phyloP scores from a whole-genome alignment of 805 yeast species.

The Ogataea trehaloabstinens region DNA sequence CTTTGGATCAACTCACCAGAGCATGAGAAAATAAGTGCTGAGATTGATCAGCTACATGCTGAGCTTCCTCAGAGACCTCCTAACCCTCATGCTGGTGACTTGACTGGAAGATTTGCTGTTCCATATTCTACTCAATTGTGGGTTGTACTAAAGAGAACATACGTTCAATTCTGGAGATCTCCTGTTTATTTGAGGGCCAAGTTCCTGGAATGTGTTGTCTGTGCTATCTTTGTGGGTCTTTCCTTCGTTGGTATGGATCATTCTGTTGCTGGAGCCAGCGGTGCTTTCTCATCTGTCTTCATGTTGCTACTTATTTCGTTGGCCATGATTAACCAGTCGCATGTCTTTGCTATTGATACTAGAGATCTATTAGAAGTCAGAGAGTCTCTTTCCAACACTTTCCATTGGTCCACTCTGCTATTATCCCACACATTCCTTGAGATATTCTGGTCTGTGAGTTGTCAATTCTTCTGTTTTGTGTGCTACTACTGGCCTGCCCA shows the following conservation, averaged over 20 bases:
- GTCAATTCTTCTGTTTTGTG: constrained; percentile 46
- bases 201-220: constrained; percentile 39
- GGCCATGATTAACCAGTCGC: constrained; percentile 63
- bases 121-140: constrained; percentile 39
- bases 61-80: constrained; percentile 28
- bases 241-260: constrained; percentile 58
- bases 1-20: constrained; percentile 51
- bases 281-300: constrained; percentile 51
- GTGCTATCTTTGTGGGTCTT: constrained; percentile 51
- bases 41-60: constrained; percentile 31
- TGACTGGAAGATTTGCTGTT: constrained; percentile 40
- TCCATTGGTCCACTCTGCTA: constrained; percentile 63
- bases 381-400: constrained; percentile 67
- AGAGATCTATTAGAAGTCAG: constrained; percentile 68
- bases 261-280: constrained; percentile 53
- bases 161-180: constrained; percentile 47
- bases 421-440: constrained; percentile 55
- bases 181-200: constrained; percentile 52
- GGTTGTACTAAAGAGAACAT: constrained; percentile 39
- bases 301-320: constrained; percentile 60
- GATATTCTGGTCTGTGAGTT: constrained; percentile 54
- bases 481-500: constrained; percentile 36
- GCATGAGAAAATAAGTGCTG: constrained; percentile 27
- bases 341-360: constrained; percentile 52
- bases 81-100: constrained; percentile 24